Evolutionary conservation across 768 basidiomycete genomes (phyloP).

Genomic region (Russula brevipes): DNA sequence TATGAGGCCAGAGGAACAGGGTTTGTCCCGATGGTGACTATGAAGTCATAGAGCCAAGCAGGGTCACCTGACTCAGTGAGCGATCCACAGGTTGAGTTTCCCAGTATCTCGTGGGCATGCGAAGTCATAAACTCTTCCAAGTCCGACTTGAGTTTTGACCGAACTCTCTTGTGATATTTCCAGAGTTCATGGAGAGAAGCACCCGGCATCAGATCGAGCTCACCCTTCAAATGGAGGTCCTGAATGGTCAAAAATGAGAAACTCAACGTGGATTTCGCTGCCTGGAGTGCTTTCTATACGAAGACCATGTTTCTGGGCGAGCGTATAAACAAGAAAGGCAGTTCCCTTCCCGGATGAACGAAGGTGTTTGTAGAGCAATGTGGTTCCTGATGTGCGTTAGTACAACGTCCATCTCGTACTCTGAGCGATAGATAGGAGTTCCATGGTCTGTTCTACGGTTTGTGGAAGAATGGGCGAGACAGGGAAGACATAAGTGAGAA

Average conservation of each 20-base stretch:
- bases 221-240: background rate
- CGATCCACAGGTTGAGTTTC: background rate
- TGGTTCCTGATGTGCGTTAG: constrained; percentile 1
- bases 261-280: background rate
- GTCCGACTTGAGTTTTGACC: background rate
- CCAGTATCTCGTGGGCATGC: background rate
- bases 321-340: background rate
- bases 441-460: constrained; percentile 1
- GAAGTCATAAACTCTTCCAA: background rate
- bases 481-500: constrained; percentile 7
- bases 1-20: background rate
- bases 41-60: background rate
- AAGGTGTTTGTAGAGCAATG: background rate
- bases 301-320: constrained; percentile 3
- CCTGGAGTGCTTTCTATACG: constrained; percentile 6
- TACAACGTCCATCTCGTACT: constrained; percentile 6
- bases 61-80: background rate
- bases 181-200: constrained; percentile 5
- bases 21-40: background rate
- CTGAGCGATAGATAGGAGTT: constrained; percentile 2
- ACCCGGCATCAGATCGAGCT: background rate
- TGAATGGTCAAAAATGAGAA: background rate
- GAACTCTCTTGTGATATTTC: background rate
- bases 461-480: constrained; percentile 1
- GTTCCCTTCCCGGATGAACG: background rate